Evolutionary conservation across 2,329 filamentous ascomycete genomes (phyloP), one percentile per base, ranked within the genome.

Genomic region (Chalara sp.): DNA sequence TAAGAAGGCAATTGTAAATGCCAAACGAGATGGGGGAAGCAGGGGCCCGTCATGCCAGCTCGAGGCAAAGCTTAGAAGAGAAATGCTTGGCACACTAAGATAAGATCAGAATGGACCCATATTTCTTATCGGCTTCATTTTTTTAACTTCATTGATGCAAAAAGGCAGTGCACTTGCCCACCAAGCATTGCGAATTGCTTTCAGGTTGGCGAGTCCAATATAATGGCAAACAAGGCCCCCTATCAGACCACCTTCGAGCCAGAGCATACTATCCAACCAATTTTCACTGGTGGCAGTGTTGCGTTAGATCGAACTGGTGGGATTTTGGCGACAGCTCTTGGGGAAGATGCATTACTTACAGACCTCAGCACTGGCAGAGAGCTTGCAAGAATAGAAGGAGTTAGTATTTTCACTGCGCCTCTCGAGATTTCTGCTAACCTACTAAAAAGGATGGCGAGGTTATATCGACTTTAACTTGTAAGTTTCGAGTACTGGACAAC

Each of bases 221-320:
- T 54, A 50, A 82, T 86, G 82, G 78, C 82, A 50, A 78, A 72
- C 54, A 82, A 81, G 67, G 72, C 80, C 53, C 74, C 79, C 13
- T 74, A 80, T 61, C 95, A 90, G 75, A 96, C 90, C 52, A 96
- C 92, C 4, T 99, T 96, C 68, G 88, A 95, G 64, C 81, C 86
- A 52, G 79, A 79, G 58, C 83, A 86, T 63, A 87, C 89, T 45
- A 87, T 99, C 50, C 87, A 90, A 61, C 93, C 93, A 21, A 92
- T 97, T 46, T 96, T 93, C 66, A 96, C 92, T 2, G 93, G 93
- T 49, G 93, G 93, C 42, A 86, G 87, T 58, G 83, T 95, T 53
- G 83, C 89, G 32, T 79, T 97, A 54, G 89, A 92, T 73, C 80
- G 84, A 67, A 81, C 82, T 70, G 90, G 90, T 47, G 81, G 81